Evolutionary conservation across 2,329 filamentous ascomycete species (phyloP).

Genomic region (Clarireedia monteithiana): DNA sequence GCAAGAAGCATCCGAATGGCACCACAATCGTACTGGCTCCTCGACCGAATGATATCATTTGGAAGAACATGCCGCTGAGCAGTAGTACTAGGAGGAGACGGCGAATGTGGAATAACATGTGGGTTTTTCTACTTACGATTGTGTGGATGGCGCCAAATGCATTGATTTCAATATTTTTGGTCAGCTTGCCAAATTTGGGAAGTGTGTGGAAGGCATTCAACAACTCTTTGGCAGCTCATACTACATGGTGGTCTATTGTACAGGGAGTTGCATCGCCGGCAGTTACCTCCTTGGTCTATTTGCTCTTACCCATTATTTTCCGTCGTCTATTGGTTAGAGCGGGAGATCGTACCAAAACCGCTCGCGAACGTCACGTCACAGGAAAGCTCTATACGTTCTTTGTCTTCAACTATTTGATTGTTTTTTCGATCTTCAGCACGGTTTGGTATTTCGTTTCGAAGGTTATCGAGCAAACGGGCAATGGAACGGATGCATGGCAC

Average conservation of each 20-base stretch:
- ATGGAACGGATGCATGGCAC: slow-evolving; percentile 56
- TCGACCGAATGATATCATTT: slow-evolving; percentile 85
- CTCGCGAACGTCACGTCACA: slow-evolving; percentile 83
- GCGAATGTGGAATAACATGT: slow-evolving; percentile 72
- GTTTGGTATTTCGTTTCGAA: slow-evolving; percentile 65
- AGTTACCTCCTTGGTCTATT: slow-evolving; percentile 78
- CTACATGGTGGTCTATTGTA: slow-evolving; percentile 71
- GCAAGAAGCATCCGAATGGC: slow-evolving; percentile 72
- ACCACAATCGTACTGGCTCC: slow-evolving; percentile 74
- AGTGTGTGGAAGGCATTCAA: slow-evolving; percentile 73
- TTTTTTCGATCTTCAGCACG: slow-evolving; percentile 87
- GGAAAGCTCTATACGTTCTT: slow-evolving; percentile 93
- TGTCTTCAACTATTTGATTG: slow-evolving; percentile 90
- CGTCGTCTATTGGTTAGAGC: slow-evolving; percentile 74
- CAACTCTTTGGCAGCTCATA: slow-evolving; percentile 51
- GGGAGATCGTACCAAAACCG: slow-evolving; percentile 87
- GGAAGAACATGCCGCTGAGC: slow-evolving; percentile 79
- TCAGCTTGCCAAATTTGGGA: slow-evolving; percentile 76
- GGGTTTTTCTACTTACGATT: slow-evolving; percentile 73
- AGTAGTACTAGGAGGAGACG: slow-evolving; percentile 63
- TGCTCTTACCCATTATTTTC: slow-evolving; percentile 85
- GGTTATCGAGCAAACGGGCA: slow-evolving; percentile 51
- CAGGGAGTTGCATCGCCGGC: slow-evolving; percentile 90
- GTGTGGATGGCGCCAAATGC: slow-evolving; percentile 90
- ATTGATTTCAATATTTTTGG: slow-evolving; percentile 86